A percentile compares a stretch with the other conserved stretches of the same genome.
These are phyloP conservation scores for Pseudodiploospora longispora DNA, from an alignment of 2,329 filamentous ascomycete genomes.

Conservation along the genomic window DNA sequence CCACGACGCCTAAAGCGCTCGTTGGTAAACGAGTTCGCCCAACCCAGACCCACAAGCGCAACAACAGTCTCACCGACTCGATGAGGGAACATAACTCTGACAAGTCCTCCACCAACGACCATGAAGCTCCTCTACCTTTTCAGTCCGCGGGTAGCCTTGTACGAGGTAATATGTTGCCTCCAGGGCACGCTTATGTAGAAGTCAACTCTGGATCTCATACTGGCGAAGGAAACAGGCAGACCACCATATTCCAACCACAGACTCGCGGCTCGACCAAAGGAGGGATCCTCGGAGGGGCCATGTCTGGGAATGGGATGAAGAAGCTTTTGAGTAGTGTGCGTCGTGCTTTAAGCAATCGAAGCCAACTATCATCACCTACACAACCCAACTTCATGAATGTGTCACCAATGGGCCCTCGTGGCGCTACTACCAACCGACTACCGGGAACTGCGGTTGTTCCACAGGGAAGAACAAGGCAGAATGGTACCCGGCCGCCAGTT, in stretches of 20 bases:
- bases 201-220: constrained; percentile 45
- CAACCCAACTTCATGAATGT: constrained; percentile 41
- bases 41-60: constrained; percentile 63
- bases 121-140: constrained; percentile 52
- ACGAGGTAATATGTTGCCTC: constrained; percentile 75
- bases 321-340: constrained; percentile 81
- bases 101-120: constrained; percentile 42
- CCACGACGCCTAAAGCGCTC: constrained; percentile 49
- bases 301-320: constrained; percentile 70
- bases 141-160: constrained; percentile 78
- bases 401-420: constrained; percentile 40
- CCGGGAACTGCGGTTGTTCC: constrained; percentile 55
- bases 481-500: constrained; percentile 43
- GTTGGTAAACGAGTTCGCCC: constrained; percentile 53
- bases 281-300: constrained; percentile 45
- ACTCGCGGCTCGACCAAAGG: constrained; percentile 34
- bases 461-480: constrained; percentile 38
- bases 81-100: constrained; percentile 58
- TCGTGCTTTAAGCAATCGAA: constrained; percentile 62
- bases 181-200: constrained; percentile 73
- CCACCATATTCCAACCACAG: constrained; percentile 41
- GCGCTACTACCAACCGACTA: constrained; percentile 48
- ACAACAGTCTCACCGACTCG: constrained; percentile 81
- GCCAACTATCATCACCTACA: constrained; percentile 34
- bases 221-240: constrained; percentile 40